Conservation (phyloP, 2,329 filamentous ascomycete genomes). For the Massarina eburnea region DNA sequence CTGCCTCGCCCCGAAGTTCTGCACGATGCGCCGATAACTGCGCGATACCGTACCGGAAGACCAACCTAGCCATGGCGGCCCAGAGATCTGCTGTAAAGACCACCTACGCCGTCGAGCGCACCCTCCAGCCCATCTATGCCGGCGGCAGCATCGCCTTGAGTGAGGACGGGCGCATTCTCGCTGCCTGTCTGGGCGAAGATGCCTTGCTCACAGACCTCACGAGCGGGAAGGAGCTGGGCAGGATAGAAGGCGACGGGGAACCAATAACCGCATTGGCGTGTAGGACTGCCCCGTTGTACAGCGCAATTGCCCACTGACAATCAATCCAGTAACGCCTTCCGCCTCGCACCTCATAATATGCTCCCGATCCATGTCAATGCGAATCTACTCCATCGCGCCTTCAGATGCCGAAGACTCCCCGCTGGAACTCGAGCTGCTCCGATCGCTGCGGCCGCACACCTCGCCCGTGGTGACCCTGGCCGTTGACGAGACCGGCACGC, state of each 20-base stretch:
- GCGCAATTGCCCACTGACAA: constrained; percentile 10
- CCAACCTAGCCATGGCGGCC: constrained; percentile 46
- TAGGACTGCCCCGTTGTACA: constrained; percentile 39
- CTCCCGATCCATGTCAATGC: constrained; percentile 94
- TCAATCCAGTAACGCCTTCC: constrained; percentile 76
- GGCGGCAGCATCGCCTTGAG: constrained; percentile 86
- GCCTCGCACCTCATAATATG: constrained; percentile 87
- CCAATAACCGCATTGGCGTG: constrained; percentile 72
- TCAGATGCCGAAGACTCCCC: constrained; percentile 61
- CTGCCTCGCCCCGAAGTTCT: neutral
- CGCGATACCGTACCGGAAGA: neutral
- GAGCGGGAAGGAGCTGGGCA: constrained; percentile 78
- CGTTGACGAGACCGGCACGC: constrained; percentile 82
- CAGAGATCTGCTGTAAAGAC: constrained; percentile 69
- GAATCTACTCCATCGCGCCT: constrained; percentile 74
- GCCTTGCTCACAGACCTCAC: constrained; percentile 81
- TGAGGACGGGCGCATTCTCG: constrained; percentile 77
- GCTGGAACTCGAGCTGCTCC: constrained; percentile 63
- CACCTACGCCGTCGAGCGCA: constrained; percentile 81
- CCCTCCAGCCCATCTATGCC: constrained; percentile 91
- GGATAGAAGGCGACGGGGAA: constrained; percentile 79
- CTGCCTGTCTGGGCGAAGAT: constrained; percentile 90
- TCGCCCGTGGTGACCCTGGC: constrained; percentile 87
- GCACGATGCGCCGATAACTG: constrained; percentile 5
- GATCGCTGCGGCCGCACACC: constrained; percentile 84